Base-by-base conservation (phyloP, 192 early-diverging fungal species). In the Phlyctochytrium planicorne region DNA sequence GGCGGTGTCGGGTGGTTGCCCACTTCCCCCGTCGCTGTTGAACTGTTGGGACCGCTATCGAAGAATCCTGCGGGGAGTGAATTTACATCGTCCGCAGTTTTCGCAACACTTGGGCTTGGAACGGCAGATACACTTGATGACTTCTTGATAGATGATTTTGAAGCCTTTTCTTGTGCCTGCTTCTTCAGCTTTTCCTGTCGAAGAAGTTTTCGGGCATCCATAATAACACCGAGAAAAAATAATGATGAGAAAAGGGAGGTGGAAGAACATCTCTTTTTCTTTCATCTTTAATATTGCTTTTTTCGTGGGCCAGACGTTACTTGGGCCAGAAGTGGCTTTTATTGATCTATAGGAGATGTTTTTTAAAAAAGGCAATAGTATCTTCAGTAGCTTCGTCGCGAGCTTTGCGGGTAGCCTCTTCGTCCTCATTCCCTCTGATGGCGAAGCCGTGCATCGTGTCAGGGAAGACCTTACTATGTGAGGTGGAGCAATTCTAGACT, bases 301-400 rank as follows among this genome's bases (percentile, higher is more conserved):
- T n/a, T n/a, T n/a, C n/a, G n/a, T n/a, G n/a, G n/a, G n/a, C n/a
- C n/a, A n/a, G n/a, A n/a, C n/a, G n/a, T n/a, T n/a, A n/a, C n/a
- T n/a, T n/a, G n/a, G n/a, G n/a, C n/a, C n/a, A n/a, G n/a, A n/a
- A n/a, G n/a, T n/a, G n/a, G n/a, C n/a, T n/a, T n/a, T n/a, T 50
- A 50, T 50, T 50, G 12, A 50, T 50, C n/a, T n/a, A 50, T 50
- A 10, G n/a, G n/a, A 50, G 40, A 10, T 50, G 10, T 10, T n/a
- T 50, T n/a, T 50, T 50, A n/a, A 50, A 50, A 50, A 50, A 50
- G 40, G 10, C 40, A n/a, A 50, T 50, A 10, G n/a, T n/a, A 50
- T 50, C 40, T n/a, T 10, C 40, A n/a, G n/a, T 50, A 50, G 12
- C 10, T n/a, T 50, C 12, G n/a, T 50, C 40, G 10, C 40, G 10